These are phyloP conservation scores for Stentor coeruleus DNA, from an alignment of 73 alveolate species.

Conservation along the genomic window DNA sequence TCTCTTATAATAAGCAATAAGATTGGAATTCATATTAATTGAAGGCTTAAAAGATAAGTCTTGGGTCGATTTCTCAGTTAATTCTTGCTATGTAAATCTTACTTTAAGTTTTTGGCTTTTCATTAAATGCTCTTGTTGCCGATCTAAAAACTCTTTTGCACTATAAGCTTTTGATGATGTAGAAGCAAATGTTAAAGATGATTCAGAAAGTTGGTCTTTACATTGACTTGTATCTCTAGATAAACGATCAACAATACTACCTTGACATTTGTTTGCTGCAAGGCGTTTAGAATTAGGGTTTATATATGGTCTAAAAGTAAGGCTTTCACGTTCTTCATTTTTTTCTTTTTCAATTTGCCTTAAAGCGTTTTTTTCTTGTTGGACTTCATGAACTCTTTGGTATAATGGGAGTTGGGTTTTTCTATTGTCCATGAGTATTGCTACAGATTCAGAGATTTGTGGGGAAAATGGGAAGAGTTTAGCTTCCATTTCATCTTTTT, in stretches of 20 bases:
- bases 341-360: background rate
- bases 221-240: background rate
- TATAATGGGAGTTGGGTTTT: background rate
- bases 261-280: background rate
- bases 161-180: too few species aligned
- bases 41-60: background rate
- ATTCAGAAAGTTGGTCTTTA: background rate
- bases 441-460: background rate
- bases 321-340: background rate
- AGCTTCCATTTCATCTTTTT: constrained; percentile 10
- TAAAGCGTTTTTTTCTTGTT: background rate
- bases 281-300: background rate
- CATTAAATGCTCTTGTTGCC: background rate
- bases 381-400: constrained; percentile 9
- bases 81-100: background rate
- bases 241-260: background rate
- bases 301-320: background rate
- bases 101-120: background rate
- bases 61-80: background rate
- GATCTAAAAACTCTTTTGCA: background rate
- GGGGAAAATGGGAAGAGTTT: background rate
- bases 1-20: background rate
- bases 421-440: background rate
- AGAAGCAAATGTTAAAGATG: background rate
- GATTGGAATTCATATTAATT: background rate